Base-by-base conservation (phyloP, 129 eudicot genomes). In the Flaveria linearis region DNA sequence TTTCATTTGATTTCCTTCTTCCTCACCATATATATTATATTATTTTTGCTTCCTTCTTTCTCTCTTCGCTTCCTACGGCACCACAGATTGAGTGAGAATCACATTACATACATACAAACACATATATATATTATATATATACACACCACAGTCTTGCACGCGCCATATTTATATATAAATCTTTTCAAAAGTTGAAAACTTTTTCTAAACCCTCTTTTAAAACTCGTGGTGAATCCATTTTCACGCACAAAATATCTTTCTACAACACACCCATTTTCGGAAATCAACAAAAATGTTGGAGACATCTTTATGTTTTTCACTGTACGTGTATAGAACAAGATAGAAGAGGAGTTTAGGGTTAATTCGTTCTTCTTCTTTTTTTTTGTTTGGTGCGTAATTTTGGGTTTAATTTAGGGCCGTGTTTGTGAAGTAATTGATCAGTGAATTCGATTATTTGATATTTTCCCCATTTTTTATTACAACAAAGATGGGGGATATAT, bases 401-500 rank as follows among this genome's bases (percentile, higher is more conserved):
- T 55, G 53, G 55, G 77, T 28, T 28, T 28, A 28, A 55, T 61
- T 74, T 62, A 43, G 78, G 70, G 58, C 57, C 22, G 56, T 68
- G 68, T 77, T 73, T 53, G 41, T 53, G 57, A 68, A 77, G 75
- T 53, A 42, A 55, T 68, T 30, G 68, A 61, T 50, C 53, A 60
- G 51, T 78, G 52, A 70, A 60, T 58, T 69, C 36, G 58, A 25
- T 56, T 41, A 45, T 56, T 69, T 57, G 64, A 60, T 68, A 7
- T 71, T 72, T 81, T 83, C 81, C 80, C 84, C 80, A 56, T 68
- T 79, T 84, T 33, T 36, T 28, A 60, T 69, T 60, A 41, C 11
- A 16, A 36, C 1, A 49, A 74, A 78, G 75, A 87, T 85, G 92
- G 88, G 74, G 81, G 92, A 90, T 79, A 67, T 80, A 20, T 83